phyloP scores from a whole-genome alignment of 768 basidiomycete genomes.

The Phylloporus sp. region DNA sequence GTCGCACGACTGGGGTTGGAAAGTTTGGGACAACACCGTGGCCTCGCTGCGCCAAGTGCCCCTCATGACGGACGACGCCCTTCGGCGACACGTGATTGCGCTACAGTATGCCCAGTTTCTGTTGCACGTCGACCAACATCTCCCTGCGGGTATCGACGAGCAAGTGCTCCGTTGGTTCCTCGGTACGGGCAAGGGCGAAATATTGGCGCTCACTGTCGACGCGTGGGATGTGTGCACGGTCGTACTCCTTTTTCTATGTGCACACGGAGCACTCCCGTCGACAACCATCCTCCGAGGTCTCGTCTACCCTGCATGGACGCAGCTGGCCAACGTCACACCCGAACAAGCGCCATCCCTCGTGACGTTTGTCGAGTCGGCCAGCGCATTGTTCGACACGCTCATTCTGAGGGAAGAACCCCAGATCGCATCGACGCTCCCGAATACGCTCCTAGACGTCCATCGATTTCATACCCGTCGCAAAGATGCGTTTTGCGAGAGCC shows the following conservation, averaged over 20 bases:
- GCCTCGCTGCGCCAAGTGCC: slow-evolving; percentile 69
- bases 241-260: slow-evolving; percentile 58
- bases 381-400: slow-evolving; percentile 54
- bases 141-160: slow-evolving; percentile 66
- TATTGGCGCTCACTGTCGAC: slow-evolving; percentile 52
- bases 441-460: slow-evolving; percentile 60
- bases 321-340: slow-evolving; percentile 40
- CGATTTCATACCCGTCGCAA: slow-evolving; percentile 64
- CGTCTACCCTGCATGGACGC: slow-evolving; percentile 74
- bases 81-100: slow-evolving; percentile 47
- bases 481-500: slow-evolving; percentile 59
- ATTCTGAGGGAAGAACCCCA: slow-evolving; percentile 51
- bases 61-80: slow-evolving; percentile 44
- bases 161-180: slow-evolving; percentile 70
- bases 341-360: slow-evolving; percentile 40
- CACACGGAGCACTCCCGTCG: slow-evolving; percentile 63
- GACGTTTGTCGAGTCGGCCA: slow-evolving; percentile 57
- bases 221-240: slow-evolving; percentile 64
- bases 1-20: slow-evolving; percentile 71
- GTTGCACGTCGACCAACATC: slow-evolving; percentile 68
- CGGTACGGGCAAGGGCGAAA: slow-evolving; percentile 60
- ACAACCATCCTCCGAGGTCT: slow-evolving; percentile 70
- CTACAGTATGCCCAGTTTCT: slow-evolving; percentile 67
- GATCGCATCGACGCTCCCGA: slow-evolving; percentile 34
- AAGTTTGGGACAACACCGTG: slow-evolving; percentile 79